phyloP scores from a whole-genome alignment of 257 asterid species.

The Penstemon barbatus region DNA sequence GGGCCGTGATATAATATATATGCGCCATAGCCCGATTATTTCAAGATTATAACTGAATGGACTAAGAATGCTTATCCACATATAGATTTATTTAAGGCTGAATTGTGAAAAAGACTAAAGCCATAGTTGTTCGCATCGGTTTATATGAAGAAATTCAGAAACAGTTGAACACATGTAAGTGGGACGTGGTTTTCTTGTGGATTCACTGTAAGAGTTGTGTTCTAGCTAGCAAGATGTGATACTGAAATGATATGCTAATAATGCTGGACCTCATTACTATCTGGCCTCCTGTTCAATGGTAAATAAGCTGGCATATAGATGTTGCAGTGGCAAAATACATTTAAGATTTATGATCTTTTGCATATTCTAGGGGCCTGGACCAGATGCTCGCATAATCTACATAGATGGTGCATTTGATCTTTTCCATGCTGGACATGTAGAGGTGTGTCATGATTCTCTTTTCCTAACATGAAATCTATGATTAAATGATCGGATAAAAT shows the following conservation, averaged over 20 bases:
- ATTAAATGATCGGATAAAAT: slow-evolving; percentile 4
- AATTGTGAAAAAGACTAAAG: too few species aligned
- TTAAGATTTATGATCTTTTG: slow-evolving; percentile 28
- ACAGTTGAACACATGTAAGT: too few species aligned
- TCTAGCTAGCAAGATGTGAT: slow-evolving; percentile 16
- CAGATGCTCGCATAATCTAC: slow-evolving; percentile 92
- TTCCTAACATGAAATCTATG: not conserved
- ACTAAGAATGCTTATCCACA: too few species aligned
- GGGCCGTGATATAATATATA: too few species aligned
- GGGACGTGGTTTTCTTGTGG: slow-evolving; percentile 6
- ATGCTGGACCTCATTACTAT: slow-evolving; percentile 8
- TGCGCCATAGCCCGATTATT: too few species aligned
- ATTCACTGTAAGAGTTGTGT: slow-evolving; percentile 12
- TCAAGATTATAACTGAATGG: too few species aligned
- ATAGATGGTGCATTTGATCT: slow-evolving; percentile 99
- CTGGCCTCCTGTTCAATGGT: slow-evolving; percentile 17
- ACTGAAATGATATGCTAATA: slow-evolving; percentile 18
- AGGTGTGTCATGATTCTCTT: slow-evolving; percentile 48
- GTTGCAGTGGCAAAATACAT: slow-evolving; percentile 25
- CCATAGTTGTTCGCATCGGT: too few species aligned
- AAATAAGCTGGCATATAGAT: slow-evolving; percentile 9
- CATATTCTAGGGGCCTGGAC: slow-evolving; percentile 76
- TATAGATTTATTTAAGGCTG: too few species aligned
- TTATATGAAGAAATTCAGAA: too few species aligned
- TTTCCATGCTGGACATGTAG: slow-evolving; percentile 99